Percentiles rank a stretch among this genome's conserved stretches.
phyloP scores from a whole-genome alignment of 305 asterid species.

The Fraxinus paxiana region DNA sequence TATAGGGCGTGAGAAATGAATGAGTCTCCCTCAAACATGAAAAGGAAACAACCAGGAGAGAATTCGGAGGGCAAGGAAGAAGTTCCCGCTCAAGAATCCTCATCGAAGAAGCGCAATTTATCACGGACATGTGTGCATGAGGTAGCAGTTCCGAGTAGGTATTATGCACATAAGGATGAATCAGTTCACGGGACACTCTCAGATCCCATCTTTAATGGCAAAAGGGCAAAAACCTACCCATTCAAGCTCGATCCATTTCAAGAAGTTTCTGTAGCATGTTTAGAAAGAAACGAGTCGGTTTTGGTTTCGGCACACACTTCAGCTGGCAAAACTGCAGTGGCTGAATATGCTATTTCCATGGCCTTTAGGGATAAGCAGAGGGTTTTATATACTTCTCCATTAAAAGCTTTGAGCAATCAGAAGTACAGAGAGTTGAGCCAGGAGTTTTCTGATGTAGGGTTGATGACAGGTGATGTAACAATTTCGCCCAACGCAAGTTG shows the following conservation, averaged over 20 bases:
- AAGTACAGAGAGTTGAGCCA: slow-evolving; percentile 87
- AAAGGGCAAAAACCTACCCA: slow-evolving; percentile 69
- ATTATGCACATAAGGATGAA: slow-evolving; percentile 51
- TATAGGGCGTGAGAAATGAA: slow-evolving; percentile 26
- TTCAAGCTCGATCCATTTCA: slow-evolving; percentile 83
- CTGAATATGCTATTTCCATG: slow-evolving; percentile 97
- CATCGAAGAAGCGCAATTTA: slow-evolving; percentile 48
- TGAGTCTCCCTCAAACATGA: slow-evolving; percentile 35
- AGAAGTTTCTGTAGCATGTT: slow-evolving; percentile 77
- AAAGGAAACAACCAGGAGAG: slow-evolving; percentile 58
- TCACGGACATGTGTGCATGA: slow-evolving; percentile 82
- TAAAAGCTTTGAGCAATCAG: slow-evolving; percentile 92
- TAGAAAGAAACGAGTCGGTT: slow-evolving; percentile 85
- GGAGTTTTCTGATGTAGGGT: slow-evolving; percentile 90
- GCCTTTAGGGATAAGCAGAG: slow-evolving; percentile 85
- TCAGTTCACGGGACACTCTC: slow-evolving; percentile 70
- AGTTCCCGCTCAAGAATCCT: slow-evolving; percentile 31
- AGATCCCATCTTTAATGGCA: slow-evolving; percentile 61
- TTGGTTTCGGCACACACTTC: slow-evolving; percentile 96
- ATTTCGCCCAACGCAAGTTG: slow-evolving; percentile 91
- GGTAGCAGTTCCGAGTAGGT: slow-evolving; percentile 83
- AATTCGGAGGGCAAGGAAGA: slow-evolving; percentile 30
- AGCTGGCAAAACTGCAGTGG: slow-evolving; percentile 98
- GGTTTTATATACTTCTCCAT: slow-evolving; percentile 87
- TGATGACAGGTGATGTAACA: slow-evolving; percentile 97